Evolutionary conservation across 805 yeast species (phyloP).

Genomic region (Candida incommunis): DNA sequence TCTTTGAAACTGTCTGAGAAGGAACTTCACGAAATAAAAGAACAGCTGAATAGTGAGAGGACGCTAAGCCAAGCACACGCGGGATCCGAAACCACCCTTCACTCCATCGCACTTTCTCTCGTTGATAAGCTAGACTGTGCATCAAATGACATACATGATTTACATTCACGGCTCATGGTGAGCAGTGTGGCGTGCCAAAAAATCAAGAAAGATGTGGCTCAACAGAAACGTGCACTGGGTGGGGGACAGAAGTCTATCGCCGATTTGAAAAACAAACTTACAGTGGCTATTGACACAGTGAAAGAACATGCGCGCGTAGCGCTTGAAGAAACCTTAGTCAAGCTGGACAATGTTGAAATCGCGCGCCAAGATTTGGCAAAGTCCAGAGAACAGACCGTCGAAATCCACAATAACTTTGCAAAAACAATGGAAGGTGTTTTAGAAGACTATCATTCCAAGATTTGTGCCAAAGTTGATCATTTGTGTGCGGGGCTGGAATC

Average conservation of each 20-base stretch:
- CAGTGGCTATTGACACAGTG: background rate
- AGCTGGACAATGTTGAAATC: background rate
- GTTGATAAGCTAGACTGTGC: background rate
- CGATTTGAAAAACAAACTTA: background rate
- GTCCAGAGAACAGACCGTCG: background rate
- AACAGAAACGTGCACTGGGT: background rate
- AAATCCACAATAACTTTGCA: no score
- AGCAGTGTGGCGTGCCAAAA: background rate
- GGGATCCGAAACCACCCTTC: background rate
- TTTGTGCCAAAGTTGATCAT: no score
- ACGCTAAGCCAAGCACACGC: conserved; percentile 1
- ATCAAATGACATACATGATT: background rate
- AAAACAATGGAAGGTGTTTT: no score
- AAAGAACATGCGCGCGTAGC: background rate
- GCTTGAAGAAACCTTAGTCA: background rate
- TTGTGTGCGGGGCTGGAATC: no score
- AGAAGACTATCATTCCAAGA: no score
- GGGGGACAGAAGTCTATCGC: background rate
- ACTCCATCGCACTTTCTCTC: background rate
- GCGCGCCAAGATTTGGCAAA: background rate
- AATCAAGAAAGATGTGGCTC: background rate
- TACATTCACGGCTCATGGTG: background rate
- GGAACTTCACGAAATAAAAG: background rate
- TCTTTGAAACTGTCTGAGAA: background rate
- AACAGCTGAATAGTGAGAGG: background rate